Evolutionary conservation across 805 yeast genomes (phyloP), one percentile per base, ranked within the genome.

Genomic region (Wickerhamomyces canadensis): DNA sequence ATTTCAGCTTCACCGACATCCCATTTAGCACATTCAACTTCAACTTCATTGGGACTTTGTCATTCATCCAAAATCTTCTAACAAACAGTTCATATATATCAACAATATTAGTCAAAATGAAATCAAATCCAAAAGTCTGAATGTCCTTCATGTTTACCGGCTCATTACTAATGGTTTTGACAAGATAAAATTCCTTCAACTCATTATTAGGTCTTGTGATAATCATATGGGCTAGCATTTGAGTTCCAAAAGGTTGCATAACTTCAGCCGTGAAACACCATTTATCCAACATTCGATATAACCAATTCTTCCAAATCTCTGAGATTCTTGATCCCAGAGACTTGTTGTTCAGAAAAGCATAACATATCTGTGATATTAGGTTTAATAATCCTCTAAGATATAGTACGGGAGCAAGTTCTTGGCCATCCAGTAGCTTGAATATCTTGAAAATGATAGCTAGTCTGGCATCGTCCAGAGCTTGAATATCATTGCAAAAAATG

Each of bases 401-500:
- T 7, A 29, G 17, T 7, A 5, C 13, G 18, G 14, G 24, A n/a
- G 32, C 8, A 4, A 18, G 5, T n/a, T 17, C 22, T 10, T 8
- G 4, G 16, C 10, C 9, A 6, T 29, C 18, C 5, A 29, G 10
- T 5, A 29, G 11, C 24, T 19, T 12, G 24, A 29, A 29, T 8
- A 29, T 16, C 11, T 17, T 29, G 13, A 29, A 29, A 19, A 29
- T 29, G 5, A 29, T 13, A 10, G 18, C 23, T 19, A 29, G 13
- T 5, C 17, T 13, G 8, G 12, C 24, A 7, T 18, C 14, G 4
- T 40, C 40, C n/a, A n/a, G n/a, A n/a, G n/a, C n/a, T n/a, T n/a
- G n/a, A 12, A 38, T 12, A 3, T 41, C 28, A 19, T 40, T 42
- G 6, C 31, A 18, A 19, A 32, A 13, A 7, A 43, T 34, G 21